Evolutionary conservation across 2,329 filamentous ascomycete species (phyloP).

Genomic region (Penicillium frequentans): DNA sequence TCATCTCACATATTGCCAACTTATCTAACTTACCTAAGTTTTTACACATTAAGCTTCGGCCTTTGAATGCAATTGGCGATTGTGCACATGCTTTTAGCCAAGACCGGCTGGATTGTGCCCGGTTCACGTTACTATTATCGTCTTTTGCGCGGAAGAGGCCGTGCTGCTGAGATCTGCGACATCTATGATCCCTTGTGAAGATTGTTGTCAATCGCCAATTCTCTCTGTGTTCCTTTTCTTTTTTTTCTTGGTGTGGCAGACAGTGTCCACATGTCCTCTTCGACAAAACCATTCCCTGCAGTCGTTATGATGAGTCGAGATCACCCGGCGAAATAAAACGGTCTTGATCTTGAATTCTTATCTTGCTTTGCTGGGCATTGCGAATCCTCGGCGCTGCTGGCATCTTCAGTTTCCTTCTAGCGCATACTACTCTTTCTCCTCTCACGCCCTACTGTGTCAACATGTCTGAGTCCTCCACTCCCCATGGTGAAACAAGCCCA

Average conservation of each 20-base stretch:
- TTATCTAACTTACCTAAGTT: slow-evolving; percentile 10
- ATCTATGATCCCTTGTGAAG: slow-evolving; percentile 12
- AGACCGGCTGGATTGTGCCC: background rate
- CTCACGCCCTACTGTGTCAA: slow-evolving; percentile 10
- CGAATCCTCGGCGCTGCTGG: background rate
- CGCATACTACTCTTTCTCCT: background rate
- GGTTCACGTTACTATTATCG: background rate
- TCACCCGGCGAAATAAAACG: background rate
- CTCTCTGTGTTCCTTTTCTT: background rate
- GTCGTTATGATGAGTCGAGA: slow-evolving; percentile 4
- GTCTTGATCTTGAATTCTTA: background rate
- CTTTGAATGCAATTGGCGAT: slow-evolving; percentile 2
- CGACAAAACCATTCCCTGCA: background rate
- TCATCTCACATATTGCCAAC: slow-evolving; percentile 2
- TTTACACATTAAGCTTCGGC: slow-evolving; percentile 13
- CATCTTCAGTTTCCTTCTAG: background rate
- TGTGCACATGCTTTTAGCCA: slow-evolving; percentile 9
- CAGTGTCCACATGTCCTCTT: background rate
- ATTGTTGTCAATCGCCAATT: slow-evolving; percentile 7
- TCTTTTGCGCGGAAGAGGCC: background rate
- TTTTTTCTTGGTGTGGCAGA: background rate
- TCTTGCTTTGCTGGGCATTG: background rate
- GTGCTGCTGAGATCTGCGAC: background rate
- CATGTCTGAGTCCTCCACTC: slow-evolving; percentile 30
- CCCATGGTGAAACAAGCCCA: slow-evolving; percentile 19